Evolutionary conservation across 805 yeast species (phyloP), one percentile per base, ranked within the genome.

Genomic region (Candida tallmaniae): DNA sequence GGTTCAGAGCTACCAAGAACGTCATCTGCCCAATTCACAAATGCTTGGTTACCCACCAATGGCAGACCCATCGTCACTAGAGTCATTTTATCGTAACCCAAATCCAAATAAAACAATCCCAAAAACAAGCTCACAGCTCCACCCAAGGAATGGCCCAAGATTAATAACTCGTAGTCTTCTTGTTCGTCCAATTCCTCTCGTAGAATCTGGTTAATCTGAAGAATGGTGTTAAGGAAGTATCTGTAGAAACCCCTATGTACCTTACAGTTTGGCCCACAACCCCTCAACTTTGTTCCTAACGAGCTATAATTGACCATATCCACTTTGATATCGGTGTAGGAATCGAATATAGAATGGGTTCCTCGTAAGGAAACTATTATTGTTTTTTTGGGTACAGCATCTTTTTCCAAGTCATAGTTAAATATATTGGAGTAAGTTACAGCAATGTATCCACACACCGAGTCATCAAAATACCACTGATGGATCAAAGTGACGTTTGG

Each of bases 11-110:
- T 62, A 4, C 62, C 65, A 51, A 60, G 32, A 2, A 48, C 60
- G 2, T 23, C 26, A 35, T 65, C 68, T 3, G 55, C 56, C 66
- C 68, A 68, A 3, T 42, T 31, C 1, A 57, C 55, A 35, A 68
- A 65, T n/a, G 46, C 47, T 12, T 46, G 38, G 42, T 69, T 68
- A 2, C 74, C 74, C 5, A 65, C 38, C 15, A 64, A 50, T 0
- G 74, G 74, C 45, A 60, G 73, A 2, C 73, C 74, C 63, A 67
- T 55, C 1, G 73, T 66, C 4, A 65, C 56, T 25, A 68, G 29
- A 1, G 54, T 50, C 25, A 57, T 31, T 15, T 52, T 50, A 12
- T 56, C 51, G 35, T 46, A 57, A 2, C 68, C 68, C 33, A 54
- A 39, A 38, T 60, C 65, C 8, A 60, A 45, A 34, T 54, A 60